phyloP scores from a whole-genome alignment of 768 basidiomycete species.

The Grammothele lineata region DNA sequence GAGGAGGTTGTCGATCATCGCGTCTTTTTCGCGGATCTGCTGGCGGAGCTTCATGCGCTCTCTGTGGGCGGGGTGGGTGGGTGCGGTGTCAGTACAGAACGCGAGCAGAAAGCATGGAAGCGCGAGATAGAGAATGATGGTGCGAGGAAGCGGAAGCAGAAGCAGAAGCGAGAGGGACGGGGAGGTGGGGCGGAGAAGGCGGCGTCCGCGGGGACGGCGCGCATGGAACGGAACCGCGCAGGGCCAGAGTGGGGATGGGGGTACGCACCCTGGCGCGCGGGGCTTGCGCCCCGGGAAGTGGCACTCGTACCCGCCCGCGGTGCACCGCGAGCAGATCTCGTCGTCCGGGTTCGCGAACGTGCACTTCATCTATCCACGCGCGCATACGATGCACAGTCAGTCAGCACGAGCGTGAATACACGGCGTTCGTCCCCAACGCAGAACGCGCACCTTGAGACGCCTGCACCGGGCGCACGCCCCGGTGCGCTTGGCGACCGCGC shows the following conservation, averaged over 20 bases:
- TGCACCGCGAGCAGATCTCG: slow-evolving; percentile 21
- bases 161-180: no score
- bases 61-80: no score
- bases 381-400: no score
- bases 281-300: slow-evolving; percentile 30
- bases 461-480: slow-evolving; percentile 26
- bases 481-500: slow-evolving; percentile 10
- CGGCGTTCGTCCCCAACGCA: no score
- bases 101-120: no score
- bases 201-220: no score
- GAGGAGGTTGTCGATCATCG: slow-evolving; percentile 24
- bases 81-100: neutral
- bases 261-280: slow-evolving; percentile 28
- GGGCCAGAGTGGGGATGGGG: neutral
- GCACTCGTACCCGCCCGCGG: slow-evolving; percentile 26
- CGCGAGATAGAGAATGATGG: no score
- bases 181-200: no score
- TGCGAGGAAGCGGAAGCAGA: no score
- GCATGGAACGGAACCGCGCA: no score
- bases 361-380: slow-evolving; percentile 23
- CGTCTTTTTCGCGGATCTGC: slow-evolving; percentile 30
- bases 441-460: slow-evolving; percentile 20
- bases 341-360: slow-evolving; percentile 18
- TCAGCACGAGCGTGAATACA: neutral
- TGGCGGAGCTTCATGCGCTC: slow-evolving; percentile 28